A percentile compares a stretch with the other conserved stretches of the same genome.
These are phyloP conservation scores for Fusarium pseudonygamai DNA, from an alignment of 2,329 filamentous ascomycete genomes.

Conservation along the genomic window DNA sequence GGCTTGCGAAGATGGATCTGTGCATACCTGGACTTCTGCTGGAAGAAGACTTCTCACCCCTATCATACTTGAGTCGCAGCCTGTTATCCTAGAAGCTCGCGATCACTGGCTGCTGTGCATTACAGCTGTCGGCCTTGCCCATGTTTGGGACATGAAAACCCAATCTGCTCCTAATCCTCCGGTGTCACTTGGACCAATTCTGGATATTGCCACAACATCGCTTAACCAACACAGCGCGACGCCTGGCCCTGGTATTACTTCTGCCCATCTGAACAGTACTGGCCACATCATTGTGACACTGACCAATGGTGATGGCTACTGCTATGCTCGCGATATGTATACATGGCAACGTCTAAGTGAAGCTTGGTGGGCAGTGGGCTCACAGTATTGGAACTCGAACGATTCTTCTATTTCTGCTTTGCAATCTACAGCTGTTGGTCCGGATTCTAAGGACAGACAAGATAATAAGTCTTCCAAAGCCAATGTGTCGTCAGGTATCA, in stretches of 20 bases:
- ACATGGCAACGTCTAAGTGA: slow-evolving; percentile 97
- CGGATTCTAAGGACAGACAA: slow-evolving; percentile 58
- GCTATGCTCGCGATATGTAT: slow-evolving; percentile 86
- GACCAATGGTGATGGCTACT: slow-evolving; percentile 93
- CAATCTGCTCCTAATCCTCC: slow-evolving; percentile 89
- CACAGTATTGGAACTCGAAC: slow-evolving; percentile 98
- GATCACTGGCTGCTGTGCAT: slow-evolving; percentile 91
- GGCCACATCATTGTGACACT: slow-evolving; percentile 90
- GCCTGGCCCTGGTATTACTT: slow-evolving; percentile 84
- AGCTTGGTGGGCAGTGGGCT: slow-evolving; percentile 97
- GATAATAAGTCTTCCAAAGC: slow-evolving; percentile 58
- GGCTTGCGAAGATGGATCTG: slow-evolving; percentile 89
- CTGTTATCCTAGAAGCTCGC: slow-evolving; percentile 91
- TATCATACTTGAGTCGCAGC: slow-evolving; percentile 88
- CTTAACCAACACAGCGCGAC: slow-evolving; percentile 80
- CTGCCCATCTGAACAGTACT: slow-evolving; percentile 87
- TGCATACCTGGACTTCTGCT: slow-evolving; percentile 93
- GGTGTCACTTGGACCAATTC: slow-evolving; percentile 84
- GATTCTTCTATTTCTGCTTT: slow-evolving; percentile 88
- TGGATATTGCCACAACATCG: slow-evolving; percentile 85
- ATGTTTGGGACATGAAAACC: slow-evolving; percentile 92
- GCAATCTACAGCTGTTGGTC: slow-evolving; percentile 74
- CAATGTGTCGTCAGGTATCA: slow-evolving; percentile 86
- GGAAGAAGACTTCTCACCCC: slow-evolving; percentile 87
- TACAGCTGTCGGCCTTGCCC: slow-evolving; percentile 85